These are phyloP conservation scores for Parafenestella ontariensis DNA, from an alignment of 2,329 filamentous ascomycete genomes.

Conservation along the genomic window DNA sequence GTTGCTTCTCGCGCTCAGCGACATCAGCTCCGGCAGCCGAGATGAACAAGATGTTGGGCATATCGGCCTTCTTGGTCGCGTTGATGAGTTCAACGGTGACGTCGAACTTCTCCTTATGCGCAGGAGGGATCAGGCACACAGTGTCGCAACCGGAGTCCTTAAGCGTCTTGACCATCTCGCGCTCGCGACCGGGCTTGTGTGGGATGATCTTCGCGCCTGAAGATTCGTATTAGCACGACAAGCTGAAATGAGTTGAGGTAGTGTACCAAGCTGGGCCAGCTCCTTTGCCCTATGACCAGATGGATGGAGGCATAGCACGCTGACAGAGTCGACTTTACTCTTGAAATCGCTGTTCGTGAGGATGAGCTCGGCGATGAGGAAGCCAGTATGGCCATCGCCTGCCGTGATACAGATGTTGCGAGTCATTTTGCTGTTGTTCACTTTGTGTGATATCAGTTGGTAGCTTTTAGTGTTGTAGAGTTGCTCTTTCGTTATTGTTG, in stretches of 20 bases:
- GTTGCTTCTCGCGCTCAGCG: conserved; percentile 58
- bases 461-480: background rate
- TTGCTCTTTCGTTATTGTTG: background rate
- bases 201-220: conserved; percentile 48
- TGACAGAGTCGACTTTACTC: conserved; percentile 51
- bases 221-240: background rate
- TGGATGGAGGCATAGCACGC: conserved; percentile 53
- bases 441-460: background rate
- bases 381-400: conserved; percentile 60
- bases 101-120: conserved; percentile 56
- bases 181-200: conserved; percentile 53
- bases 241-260: background rate
- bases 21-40: conserved; percentile 60
- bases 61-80: conserved; percentile 55
- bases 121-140: conserved; percentile 59
- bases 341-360: conserved; percentile 55
- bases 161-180: conserved; percentile 50
- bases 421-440: conserved; percentile 44
- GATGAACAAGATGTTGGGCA: conserved; percentile 57
- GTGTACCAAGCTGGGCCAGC: conserved; percentile 49
- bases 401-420: conserved; percentile 60
- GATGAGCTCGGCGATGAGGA: conserved; percentile 59
- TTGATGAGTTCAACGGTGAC: conserved; percentile 55
- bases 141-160: conserved; percentile 56
- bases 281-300: conserved; percentile 49